Conservation (phyloP, 768 basidiomycete species). For the Boletales sp. region DNA sequence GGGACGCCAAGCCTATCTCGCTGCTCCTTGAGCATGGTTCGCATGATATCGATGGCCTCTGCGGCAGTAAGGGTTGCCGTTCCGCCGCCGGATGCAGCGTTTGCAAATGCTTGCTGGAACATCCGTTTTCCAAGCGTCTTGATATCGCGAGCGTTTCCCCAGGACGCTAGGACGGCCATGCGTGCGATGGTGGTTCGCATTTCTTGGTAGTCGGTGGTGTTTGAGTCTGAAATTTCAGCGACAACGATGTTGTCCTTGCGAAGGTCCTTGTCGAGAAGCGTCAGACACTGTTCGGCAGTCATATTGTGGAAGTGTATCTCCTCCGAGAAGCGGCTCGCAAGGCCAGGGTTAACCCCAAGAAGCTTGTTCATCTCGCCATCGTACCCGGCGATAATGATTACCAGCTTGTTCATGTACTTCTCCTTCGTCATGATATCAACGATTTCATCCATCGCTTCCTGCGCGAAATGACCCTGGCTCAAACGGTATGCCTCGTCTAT, state of each 20-base stretch:
- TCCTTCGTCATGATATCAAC: conserved; percentile 62
- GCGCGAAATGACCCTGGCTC: conserved; percentile 58
- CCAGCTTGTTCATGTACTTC: conserved; percentile 53
- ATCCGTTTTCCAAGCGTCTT: conserved; percentile 51
- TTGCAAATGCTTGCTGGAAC: conserved; percentile 37
- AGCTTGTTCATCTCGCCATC: conserved; percentile 65
- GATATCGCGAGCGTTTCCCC: conserved; percentile 72
- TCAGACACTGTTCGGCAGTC: conserved; percentile 46
- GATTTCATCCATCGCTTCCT: conserved; percentile 75
- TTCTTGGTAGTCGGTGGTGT: conserved; percentile 4
- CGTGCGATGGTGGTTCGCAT: conserved; percentile 39
- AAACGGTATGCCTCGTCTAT: conserved; percentile 73
- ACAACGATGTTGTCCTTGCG: conserved; percentile 39
- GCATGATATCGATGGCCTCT: conserved; percentile 30
- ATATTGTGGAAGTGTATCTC: conserved; percentile 57
- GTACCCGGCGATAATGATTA: conserved; percentile 71
- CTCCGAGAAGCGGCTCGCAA: conserved; percentile 70
- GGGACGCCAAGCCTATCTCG: conserved; percentile 25
- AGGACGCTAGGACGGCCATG: conserved; percentile 48
- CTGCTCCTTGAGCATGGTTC: conserved; percentile 20
- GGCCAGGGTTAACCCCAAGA: conserved; percentile 55
- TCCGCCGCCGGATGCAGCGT: conserved; percentile 13
- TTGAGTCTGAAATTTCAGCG: conserved; percentile 28
- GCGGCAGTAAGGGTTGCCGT: conserved; percentile 21
- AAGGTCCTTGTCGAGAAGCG: conserved; percentile 48